These are phyloP conservation scores for Verticillium alfalfae DNA, from an alignment of 2,329 filamentous ascomycete species.

Conservation along the genomic window DNA sequence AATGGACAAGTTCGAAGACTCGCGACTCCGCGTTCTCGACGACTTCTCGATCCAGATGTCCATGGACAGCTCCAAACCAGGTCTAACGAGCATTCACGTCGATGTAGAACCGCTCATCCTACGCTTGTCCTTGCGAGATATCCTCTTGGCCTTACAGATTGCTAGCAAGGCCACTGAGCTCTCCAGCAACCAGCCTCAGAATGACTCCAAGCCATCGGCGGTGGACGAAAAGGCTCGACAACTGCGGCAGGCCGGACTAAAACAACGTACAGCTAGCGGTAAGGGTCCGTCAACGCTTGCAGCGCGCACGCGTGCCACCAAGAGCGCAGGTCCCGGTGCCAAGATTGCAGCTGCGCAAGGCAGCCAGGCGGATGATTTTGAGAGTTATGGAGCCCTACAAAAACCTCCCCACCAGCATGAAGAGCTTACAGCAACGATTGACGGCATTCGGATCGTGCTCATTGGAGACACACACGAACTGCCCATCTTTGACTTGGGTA, in stretches of 20 bases:
- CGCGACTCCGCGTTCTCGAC: constrained; percentile 84
- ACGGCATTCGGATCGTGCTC: constrained; percentile 85
- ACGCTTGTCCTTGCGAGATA: constrained; percentile 86
- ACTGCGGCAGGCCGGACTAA: constrained; percentile 41
- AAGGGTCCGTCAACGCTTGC: constrained; percentile 48
- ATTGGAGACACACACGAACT: constrained; percentile 96
- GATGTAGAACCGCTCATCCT: constrained; percentile 89
- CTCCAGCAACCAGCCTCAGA: constrained; percentile 55
- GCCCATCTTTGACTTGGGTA: constrained; percentile 86
- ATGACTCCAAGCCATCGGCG: constrained; percentile 25
- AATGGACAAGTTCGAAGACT: constrained; percentile 96
- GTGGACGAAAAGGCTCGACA: constrained; percentile 53
- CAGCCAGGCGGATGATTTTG: constrained; percentile 9
- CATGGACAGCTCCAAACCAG: constrained; percentile 63
- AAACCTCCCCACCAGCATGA: constrained; percentile 43
- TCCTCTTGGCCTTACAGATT: constrained; percentile 89
- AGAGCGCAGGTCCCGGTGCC: constrained; percentile 16
- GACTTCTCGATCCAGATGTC: constrained; percentile 91
- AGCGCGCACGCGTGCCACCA: constrained; percentile 30
- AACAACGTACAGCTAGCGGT: constrained; percentile 52
- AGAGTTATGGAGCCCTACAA: constrained; percentile 4
- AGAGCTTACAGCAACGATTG: constrained; percentile 78
- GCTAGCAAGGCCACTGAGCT: constrained; percentile 85
- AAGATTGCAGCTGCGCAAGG: constrained; percentile 22
- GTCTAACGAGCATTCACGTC: constrained; percentile 73